phyloP scores from a whole-genome alignment of 495 filamentous ascomycete genomes.

The Penicillium paradoxum region DNA sequence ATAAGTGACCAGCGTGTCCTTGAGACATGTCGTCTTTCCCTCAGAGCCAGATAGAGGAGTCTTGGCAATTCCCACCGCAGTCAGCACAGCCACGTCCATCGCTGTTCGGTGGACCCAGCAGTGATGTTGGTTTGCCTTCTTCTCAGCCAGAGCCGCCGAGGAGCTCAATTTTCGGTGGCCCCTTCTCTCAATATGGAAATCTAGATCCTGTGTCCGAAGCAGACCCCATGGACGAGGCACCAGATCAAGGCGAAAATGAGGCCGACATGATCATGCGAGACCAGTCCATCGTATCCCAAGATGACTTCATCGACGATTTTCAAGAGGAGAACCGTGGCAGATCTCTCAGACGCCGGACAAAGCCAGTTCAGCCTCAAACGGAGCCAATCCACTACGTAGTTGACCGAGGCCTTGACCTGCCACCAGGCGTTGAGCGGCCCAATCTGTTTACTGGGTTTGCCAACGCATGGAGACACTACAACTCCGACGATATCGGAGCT shows the following conservation, averaged over 20 bases:
- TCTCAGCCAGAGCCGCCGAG: slow-evolving; percentile 16
- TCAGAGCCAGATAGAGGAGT: slow-evolving; percentile 15
- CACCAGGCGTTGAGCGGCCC: slow-evolving; percentile 33
- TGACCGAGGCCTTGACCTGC: slow-evolving; percentile 22
- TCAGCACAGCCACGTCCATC: slow-evolving; percentile 35
- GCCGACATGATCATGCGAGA: slow-evolving; percentile 25
- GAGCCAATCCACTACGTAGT: slow-evolving; percentile 13
- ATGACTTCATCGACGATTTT: slow-evolving; percentile 25
- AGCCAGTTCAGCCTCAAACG: not conserved
- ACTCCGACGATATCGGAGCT: slow-evolving; percentile 52
- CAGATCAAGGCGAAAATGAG: slow-evolving; percentile 15
- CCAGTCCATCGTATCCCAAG: slow-evolving; percentile 10
- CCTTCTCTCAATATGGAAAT: slow-evolving; percentile 21
- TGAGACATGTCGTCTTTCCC: slow-evolving; percentile 37
- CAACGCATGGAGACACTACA: slow-evolving; percentile 57
- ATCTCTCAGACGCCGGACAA: not conserved
- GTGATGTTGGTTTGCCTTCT: slow-evolving; percentile 27
- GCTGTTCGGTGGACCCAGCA: slow-evolving; percentile 38
- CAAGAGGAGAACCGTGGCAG: slow-evolving; percentile 18
- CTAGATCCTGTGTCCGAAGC: slow-evolving; percentile 7
- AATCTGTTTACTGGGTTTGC: slow-evolving; percentile 50
- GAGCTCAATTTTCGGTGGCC: slow-evolving; percentile 33
- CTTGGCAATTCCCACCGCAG: slow-evolving; percentile 26
- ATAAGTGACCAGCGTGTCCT: not conserved
- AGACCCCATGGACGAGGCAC: slow-evolving; percentile 6